Evolutionary conservation across 1,139 yeast species (phyloP), one percentile per base, ranked within the genome.

Genomic region (Sugiyamaella sp.): DNA sequence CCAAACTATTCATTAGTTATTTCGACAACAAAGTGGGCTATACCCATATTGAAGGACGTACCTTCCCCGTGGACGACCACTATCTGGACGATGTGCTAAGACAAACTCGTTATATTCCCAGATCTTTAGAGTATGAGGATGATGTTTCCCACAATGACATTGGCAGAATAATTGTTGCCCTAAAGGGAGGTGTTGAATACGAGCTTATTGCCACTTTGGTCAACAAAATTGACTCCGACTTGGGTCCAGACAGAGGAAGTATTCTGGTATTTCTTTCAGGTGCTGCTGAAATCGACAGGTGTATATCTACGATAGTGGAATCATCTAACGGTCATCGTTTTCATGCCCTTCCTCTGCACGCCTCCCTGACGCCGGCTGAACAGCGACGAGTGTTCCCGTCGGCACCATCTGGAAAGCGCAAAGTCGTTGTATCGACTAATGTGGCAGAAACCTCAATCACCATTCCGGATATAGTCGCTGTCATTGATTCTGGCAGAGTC

Each of bases 401-500:
- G 3, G 77, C 86, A 0, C 82, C 84, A 1, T 66, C 62, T 1
- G 79, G 81, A 0, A 73, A 74, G 39, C 76, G 97, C 56, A 93
- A 91, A 63, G 80, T 91, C 38, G 89, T 91, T n/a, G 90, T 89
- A 0, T 82, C 97, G 1, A 93, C 99, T 0, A 93, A 81, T 72
- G 65, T 80, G 62, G 88, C 96, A 0, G 95, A 87, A 69, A 87
- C 95, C 0, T 89, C 96, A 25, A 88, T 89, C 57, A 89, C 96
- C 0, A 93, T 93, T 54, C 90, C 97, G 9, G 98, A 93, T 71
- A 89, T 95, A 71, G 96, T 90, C 17, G 96, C 84, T 0, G 97
- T 93, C 0, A 80, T 93, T 40, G 98, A 93, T 66, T 75, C 89
- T 1, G 99, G 98, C 2, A 75, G 91, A 52, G 91, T 89, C 2